Conservation (phyloP, 2,329 filamentous ascomycete species). For the Talaromyces sp. region DNA sequence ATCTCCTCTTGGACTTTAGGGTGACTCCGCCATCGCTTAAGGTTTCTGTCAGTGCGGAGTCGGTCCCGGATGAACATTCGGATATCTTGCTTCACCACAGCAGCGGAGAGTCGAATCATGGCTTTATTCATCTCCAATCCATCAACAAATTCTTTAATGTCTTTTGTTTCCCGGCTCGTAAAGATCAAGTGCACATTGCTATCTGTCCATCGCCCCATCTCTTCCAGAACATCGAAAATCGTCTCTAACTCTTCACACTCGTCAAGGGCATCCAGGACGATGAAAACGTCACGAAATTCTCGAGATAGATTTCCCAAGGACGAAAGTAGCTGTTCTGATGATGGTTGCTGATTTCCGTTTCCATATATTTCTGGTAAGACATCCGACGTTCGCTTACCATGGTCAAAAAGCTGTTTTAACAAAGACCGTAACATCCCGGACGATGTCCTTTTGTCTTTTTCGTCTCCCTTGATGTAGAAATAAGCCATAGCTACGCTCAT, state of each 20-base stretch:
- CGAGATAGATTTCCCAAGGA: background rate
- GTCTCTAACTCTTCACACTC: slow-evolving; percentile 12
- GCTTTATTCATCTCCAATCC: background rate
- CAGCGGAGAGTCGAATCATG: slow-evolving; percentile 3
- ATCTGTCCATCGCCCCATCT: background rate
- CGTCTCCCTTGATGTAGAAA: slow-evolving; percentile 44
- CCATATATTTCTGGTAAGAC: slow-evolving; percentile 20
- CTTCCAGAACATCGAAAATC: slow-evolving; percentile 13
- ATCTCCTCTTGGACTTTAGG: slow-evolving; percentile 12
- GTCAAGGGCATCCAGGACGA: slow-evolving; percentile 24
- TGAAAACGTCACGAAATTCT: slow-evolving; percentile 31
- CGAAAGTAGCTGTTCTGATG: background rate
- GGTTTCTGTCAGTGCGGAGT: slow-evolving; percentile 8
- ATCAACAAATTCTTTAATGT: slow-evolving; percentile 15
- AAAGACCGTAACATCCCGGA: slow-evolving; percentile 14
- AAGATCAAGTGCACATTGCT: slow-evolving; percentile 1
- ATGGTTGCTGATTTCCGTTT: slow-evolving; percentile 1
- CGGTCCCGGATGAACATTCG: slow-evolving; percentile 13
- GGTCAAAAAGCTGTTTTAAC: slow-evolving; percentile 18
- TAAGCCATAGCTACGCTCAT: slow-evolving; percentile 27
- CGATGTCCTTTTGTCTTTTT: slow-evolving; percentile 27
- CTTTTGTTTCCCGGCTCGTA: slow-evolving; percentile 13
- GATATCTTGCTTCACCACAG: slow-evolving; percentile 14
- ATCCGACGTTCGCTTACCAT: slow-evolving; percentile 21
- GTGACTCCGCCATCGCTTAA: slow-evolving; percentile 11